Base-by-base conservation (phyloP, 768 basidiomycete species). In the Amanita rubescens region DNA sequence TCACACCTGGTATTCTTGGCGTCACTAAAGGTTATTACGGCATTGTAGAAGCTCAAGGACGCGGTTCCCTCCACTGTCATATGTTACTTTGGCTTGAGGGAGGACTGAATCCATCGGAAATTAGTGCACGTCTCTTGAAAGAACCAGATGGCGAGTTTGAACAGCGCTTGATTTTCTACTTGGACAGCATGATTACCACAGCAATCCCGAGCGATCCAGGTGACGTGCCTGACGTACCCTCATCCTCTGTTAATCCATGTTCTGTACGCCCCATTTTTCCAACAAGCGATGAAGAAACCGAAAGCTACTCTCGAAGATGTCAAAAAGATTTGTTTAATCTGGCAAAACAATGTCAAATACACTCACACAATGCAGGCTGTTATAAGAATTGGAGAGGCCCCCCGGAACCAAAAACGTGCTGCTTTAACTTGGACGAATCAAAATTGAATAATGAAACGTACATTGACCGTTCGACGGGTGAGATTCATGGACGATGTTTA, bases 301-400 rank as follows among this genome's bases (percentile, higher is more conserved):
- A 34, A 7, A 19, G 8, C 19, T 2, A 34, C 11, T 24, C 8
- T 24, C n/a, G 52, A 1, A 10, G n/a, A 3, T 20, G 35, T 2
- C 49, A 44, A 15, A 64, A 60, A 37, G 67, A 71, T 52, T 8
- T 67, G 7, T 56, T 72, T n/a, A n/a, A n/a, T n/a, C n/a, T n/a
- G n/a, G n/a, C n/a, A n/a, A n/a, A n/a, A n/a, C n/a, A n/a, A n/a
- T n/a, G n/a, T n/a, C n/a, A n/a, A n/a, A n/a, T n/a, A n/a, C n/a
- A n/a, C n/a, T n/a, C n/a, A n/a, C n/a, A 75, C 50, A 49, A 25
- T 7, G 25, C 56, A 0, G 72, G 69, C 0, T 75, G 74, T 53
- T 74, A 62, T 55, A 76, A 74, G 51, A 69, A 74, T 54, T 68
- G 64, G 50, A 65, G 60, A 30, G 55, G 58, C 2, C 56, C 33